A percentile compares a stretch with the other conserved stretches of the same genome.
Evolutionary conservation across 2,329 filamentous ascomycete genomes (phyloP).

Genomic region (Passalora sequoiae): DNA sequence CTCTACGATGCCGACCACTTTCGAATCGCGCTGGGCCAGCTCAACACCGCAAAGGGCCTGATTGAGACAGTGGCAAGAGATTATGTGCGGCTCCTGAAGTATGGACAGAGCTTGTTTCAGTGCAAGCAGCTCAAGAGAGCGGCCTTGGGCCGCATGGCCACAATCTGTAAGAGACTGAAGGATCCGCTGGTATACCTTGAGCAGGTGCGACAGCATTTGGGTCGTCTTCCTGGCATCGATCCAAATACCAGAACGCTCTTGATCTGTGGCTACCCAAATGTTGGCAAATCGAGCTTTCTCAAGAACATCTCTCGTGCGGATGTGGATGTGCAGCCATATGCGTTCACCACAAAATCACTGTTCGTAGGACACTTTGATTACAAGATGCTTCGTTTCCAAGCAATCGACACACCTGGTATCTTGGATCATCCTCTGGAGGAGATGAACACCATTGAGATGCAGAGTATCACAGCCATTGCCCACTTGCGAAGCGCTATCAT

Average conservation of each 20-base stretch:
- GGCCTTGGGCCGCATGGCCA: slow-evolving; percentile 95
- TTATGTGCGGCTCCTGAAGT: slow-evolving; percentile 93
- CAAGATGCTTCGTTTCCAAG: slow-evolving; percentile 85
- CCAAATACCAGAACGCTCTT: slow-evolving; percentile 93
- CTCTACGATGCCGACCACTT: slow-evolving; percentile 99
- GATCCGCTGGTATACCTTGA: slow-evolving; percentile 93
- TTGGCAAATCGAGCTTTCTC: slow-evolving; percentile 94
- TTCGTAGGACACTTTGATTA: slow-evolving; percentile 98
- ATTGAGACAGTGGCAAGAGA: slow-evolving; percentile 95
- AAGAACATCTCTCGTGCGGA: slow-evolving; percentile 88
- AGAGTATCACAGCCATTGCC: slow-evolving; percentile 94
- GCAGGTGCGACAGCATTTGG: slow-evolving; percentile 93
- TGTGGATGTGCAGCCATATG: slow-evolving; percentile 95
- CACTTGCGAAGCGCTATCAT: slow-evolving; percentile 91
- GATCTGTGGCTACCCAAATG: slow-evolving; percentile 96
- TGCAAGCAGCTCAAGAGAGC: slow-evolving; percentile 98
- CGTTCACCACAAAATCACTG: slow-evolving; percentile 95
- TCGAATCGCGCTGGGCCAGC: slow-evolving; percentile 89
- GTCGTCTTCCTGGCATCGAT: slow-evolving; percentile 96
- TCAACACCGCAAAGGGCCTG: slow-evolving; percentile 91
- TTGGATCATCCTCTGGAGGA: slow-evolving; percentile 95
- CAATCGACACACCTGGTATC: slow-evolving; percentile 97
- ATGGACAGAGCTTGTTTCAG: slow-evolving; percentile 94
- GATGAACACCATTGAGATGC: slow-evolving; percentile 99
- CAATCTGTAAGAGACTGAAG: slow-evolving; percentile 88